Conservation (phyloP, 305 asterid genomes). For the Fraxinus platypoda region DNA sequence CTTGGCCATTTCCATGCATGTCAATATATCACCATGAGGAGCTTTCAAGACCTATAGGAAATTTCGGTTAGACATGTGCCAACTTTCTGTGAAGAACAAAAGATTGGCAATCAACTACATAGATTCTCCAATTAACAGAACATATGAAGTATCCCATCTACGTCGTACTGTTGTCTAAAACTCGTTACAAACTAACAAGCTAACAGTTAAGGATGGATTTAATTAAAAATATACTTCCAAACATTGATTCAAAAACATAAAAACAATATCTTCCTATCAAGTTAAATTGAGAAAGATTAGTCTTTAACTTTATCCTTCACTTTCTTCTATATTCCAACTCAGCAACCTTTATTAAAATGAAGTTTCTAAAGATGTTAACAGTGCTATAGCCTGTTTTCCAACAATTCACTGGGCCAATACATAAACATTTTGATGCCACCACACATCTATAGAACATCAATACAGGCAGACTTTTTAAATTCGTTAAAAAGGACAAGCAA, state of each 20-base stretch:
- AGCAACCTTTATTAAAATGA: background rate
- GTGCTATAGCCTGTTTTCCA: background rate
- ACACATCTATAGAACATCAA: background rate
- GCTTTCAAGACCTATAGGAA: constrained; percentile 77
- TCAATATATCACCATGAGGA: constrained; percentile 74
- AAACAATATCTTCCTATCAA: background rate
- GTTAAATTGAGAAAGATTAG: background rate
- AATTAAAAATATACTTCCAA: constrained; percentile 2
- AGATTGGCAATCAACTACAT: constrained; percentile 1
- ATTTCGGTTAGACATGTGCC: constrained; percentile 12
- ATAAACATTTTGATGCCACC: background rate
- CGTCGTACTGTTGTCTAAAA: background rate
- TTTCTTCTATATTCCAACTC: background rate
- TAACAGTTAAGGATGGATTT: background rate
- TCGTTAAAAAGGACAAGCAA: background rate
- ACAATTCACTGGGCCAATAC: background rate
- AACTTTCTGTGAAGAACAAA: background rate
- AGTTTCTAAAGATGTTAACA: background rate
- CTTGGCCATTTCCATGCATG: constrained; percentile 99
- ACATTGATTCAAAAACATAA: background rate
- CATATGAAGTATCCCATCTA: background rate
- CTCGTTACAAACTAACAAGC: background rate
- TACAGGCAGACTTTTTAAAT: background rate
- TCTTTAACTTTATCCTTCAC: background rate
- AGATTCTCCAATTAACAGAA: background rate